These are phyloP conservation scores for Mitragyna speciosa DNA, from an alignment of 257 asterid species.

Conservation along the genomic window DNA sequence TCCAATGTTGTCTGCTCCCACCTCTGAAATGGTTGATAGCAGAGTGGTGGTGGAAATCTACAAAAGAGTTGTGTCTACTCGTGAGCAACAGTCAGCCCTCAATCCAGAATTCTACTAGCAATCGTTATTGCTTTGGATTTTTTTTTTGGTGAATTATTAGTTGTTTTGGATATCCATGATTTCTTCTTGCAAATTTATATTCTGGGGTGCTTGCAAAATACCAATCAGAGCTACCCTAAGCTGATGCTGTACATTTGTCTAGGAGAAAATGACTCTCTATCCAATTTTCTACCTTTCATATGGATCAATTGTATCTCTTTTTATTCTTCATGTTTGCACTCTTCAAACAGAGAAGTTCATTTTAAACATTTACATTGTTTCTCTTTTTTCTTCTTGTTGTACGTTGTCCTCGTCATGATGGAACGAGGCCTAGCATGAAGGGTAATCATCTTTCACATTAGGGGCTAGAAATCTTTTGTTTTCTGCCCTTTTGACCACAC, in stretches of 20 bases:
- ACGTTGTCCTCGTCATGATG: background rate
- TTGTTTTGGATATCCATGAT: background rate
- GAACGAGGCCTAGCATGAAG: background rate
- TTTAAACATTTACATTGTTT: background rate
- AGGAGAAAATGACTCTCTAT: background rate
- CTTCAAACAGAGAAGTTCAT: no score
- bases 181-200: no score
- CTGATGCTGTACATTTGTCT: no score
- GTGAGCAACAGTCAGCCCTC: background rate
- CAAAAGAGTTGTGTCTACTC: conserved; percentile 17
- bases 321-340: background rate
- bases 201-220: background rate
- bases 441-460: background rate
- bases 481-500: background rate
- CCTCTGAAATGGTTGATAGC: conserved; percentile 30
- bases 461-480: background rate
- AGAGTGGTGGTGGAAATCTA: conserved; percentile 24
- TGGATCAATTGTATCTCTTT: background rate
- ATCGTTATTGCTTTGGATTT: no score
- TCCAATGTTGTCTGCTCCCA: conserved; percentile 22
- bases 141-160: no score
- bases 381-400: background rate
- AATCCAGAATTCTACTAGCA: background rate
- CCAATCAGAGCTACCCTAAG: no score
- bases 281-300: background rate